Conservation (phyloP, 805 yeast genomes). For the Teunomyces barrocoloradensis region DNA sequence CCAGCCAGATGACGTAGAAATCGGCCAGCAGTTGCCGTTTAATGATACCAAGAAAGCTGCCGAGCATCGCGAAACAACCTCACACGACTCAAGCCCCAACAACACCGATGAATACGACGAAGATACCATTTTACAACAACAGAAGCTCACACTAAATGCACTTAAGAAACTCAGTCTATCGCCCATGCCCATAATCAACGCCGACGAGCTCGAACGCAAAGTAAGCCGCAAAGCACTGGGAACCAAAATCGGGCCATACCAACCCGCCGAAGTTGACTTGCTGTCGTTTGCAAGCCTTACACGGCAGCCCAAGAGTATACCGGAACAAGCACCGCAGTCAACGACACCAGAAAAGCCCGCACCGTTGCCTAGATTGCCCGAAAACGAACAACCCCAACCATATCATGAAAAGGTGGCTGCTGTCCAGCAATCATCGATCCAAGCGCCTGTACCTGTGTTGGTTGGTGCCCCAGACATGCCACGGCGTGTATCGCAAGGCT, state of each 20-base stretch:
- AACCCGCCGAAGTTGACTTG: constrained; percentile 47
- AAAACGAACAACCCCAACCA: constrained; percentile 6
- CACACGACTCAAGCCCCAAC: constrained; percentile 3
- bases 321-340: constrained; percentile 3
- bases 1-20: constrained; percentile 31
- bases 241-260: constrained; percentile 30
- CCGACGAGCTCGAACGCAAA: constrained; percentile 18
- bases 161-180: constrained; percentile 41
- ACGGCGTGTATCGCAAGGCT: background rate
- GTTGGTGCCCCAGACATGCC: constrained; percentile 22
- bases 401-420: background rate
- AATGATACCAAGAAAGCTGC: constrained; percentile 16
- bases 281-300: constrained; percentile 44
- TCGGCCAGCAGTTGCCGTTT: constrained; percentile 44
- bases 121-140: constrained; percentile 40
- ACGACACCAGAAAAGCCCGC: background rate
- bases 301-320: constrained; percentile 33
- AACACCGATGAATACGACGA: constrained; percentile 29
- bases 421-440: constrained; percentile 7
- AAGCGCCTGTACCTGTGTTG: constrained; percentile 19
- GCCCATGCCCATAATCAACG: constrained; percentile 35
- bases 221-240: constrained; percentile 4
- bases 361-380: constrained; percentile 2
- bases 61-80: background rate
- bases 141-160: constrained; percentile 41